These are phyloP conservation scores for Biancaea sappan DNA, from an alignment of 306 rosid genomes.

Conservation along the genomic window DNA sequence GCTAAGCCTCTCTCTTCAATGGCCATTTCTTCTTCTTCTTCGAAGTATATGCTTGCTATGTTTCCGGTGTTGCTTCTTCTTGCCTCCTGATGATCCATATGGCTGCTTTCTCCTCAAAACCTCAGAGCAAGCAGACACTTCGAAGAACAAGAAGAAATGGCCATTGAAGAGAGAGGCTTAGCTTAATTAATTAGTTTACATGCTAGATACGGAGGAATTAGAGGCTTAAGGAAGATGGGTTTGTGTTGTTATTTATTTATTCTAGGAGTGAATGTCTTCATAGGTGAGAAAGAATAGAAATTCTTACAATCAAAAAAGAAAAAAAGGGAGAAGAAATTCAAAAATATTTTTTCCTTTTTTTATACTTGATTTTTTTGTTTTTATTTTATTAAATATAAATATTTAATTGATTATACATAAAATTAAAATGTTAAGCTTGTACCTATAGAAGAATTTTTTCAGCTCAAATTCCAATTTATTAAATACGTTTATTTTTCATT, in stretches of 20 bases:
- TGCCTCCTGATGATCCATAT: slow-evolving; percentile 23
- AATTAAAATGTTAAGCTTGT: no score
- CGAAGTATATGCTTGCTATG: slow-evolving; percentile 34
- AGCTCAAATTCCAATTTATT: no score
- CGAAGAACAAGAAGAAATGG: slow-evolving; percentile 39
- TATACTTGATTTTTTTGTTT: no score
- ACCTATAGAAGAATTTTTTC: no score
- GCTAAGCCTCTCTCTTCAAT: slow-evolving; percentile 33
- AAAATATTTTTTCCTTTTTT: no score
- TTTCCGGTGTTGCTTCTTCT: slow-evolving; percentile 51
- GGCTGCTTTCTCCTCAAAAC: slow-evolving; percentile 26
- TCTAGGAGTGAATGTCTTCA: neutral
- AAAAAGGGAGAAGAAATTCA: no score
- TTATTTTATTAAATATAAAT: no score
- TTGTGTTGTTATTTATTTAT: neutral
- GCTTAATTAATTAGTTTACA: neutral
- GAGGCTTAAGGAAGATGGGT: slow-evolving; percentile 34
- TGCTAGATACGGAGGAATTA: neutral
- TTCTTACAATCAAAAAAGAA: no score
- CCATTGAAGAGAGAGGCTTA: slow-evolving; percentile 43
- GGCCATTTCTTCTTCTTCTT: slow-evolving; percentile 50
- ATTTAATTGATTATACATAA: no score
- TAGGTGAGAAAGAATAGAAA: slow-evolving; percentile 14
- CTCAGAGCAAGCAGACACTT: slow-evolving; percentile 38
- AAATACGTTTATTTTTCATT: no score